Evolutionary conservation across 768 basidiomycete species (phyloP).

Genomic region (Sarcodon aspratus): DNA sequence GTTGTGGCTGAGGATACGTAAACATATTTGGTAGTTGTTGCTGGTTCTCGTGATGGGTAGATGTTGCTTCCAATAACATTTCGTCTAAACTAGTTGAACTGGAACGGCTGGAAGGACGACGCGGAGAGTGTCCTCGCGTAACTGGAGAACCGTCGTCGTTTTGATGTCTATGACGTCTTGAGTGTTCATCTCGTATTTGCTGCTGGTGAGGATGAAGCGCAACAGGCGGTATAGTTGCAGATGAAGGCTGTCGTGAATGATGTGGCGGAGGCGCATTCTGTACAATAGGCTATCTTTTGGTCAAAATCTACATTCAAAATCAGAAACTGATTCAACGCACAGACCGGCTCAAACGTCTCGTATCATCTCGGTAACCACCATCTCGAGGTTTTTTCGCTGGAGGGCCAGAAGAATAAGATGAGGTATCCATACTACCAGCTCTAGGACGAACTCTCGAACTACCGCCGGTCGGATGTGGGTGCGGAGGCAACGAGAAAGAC

Average conservation of each 20-base stretch:
- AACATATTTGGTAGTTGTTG: constrained; percentile 13
- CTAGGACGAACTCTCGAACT: constrained; percentile 30
- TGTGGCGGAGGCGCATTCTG: constrained; percentile 5
- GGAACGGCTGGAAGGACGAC: constrained; percentile 23
- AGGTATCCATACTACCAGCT: constrained; percentile 30
- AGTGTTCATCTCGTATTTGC: constrained; percentile 5
- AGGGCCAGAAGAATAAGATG: constrained; percentile 20
- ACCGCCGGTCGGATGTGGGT: constrained; percentile 9
- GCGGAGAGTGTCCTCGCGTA: constrained; percentile 12
- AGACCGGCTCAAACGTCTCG: neutral
- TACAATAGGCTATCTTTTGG: neutral
- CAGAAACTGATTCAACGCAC: neutral
- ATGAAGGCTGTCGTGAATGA: constrained; percentile 10
- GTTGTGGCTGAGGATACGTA: constrained; percentile 8
- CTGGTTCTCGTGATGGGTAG: constrained; percentile 24
- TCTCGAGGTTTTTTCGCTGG: constrained; percentile 36
- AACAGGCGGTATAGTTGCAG: constrained; percentile 16
- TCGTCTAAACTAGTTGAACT: constrained; percentile 32
- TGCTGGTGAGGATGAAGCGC: constrained; percentile 6
- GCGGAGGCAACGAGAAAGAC: constrained; percentile 28
- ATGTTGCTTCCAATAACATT: constrained; percentile 34
- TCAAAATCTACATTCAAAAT: too few species aligned
- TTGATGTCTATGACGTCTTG: constrained; percentile 9
- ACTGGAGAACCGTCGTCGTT: constrained; percentile 9
- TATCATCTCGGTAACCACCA: constrained; percentile 16